Evolutionary conservation across 108 stramenopile genomes (phyloP).

Genomic region (Cylindrotheca closterium): DNA sequence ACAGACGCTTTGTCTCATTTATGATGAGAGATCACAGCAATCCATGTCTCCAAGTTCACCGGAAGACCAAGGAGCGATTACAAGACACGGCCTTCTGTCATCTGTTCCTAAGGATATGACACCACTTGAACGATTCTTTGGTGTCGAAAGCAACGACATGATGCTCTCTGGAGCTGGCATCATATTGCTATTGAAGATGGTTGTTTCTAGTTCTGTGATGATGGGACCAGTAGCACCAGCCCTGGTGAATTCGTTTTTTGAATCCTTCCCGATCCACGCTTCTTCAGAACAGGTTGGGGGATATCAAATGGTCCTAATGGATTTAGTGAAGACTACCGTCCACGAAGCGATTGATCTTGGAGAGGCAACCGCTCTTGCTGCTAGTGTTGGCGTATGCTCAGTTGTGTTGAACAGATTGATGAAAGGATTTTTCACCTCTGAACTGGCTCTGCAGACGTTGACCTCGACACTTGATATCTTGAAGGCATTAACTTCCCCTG

Average conservation of each 20-base stretch:
- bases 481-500: slow-evolving; percentile 52
- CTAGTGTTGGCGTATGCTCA: slow-evolving; percentile 75
- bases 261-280: slow-evolving; percentile 81
- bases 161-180: slow-evolving; percentile 61
- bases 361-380: slow-evolving; percentile 69
- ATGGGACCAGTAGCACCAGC: slow-evolving; percentile 71
- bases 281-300: slow-evolving; percentile 80
- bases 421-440: slow-evolving; percentile 75
- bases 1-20: slow-evolving; percentile 76
- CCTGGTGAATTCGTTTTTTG: slow-evolving; percentile 67
- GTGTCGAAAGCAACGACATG: slow-evolving; percentile 35
- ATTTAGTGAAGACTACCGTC: slow-evolving; percentile 61
- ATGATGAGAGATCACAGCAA: slow-evolving; percentile 61
- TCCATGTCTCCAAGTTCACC: slow-evolving; percentile 12
- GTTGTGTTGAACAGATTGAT: slow-evolving; percentile 77
- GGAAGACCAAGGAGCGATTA: background rate
- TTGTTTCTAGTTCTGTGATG: slow-evolving; percentile 66
- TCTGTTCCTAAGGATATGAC: slow-evolving; percentile 30
- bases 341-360: slow-evolving; percentile 79
- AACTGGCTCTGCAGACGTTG: slow-evolving; percentile 59
- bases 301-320: slow-evolving; percentile 77
- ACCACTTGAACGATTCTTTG: slow-evolving; percentile 64
- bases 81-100: slow-evolving; percentile 32
- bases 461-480: slow-evolving; percentile 52
- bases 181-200: slow-evolving; percentile 69